Base-by-base conservation (phyloP, 2,329 filamentous ascomycete species). In the Sodiomyces alkalinus region DNA sequence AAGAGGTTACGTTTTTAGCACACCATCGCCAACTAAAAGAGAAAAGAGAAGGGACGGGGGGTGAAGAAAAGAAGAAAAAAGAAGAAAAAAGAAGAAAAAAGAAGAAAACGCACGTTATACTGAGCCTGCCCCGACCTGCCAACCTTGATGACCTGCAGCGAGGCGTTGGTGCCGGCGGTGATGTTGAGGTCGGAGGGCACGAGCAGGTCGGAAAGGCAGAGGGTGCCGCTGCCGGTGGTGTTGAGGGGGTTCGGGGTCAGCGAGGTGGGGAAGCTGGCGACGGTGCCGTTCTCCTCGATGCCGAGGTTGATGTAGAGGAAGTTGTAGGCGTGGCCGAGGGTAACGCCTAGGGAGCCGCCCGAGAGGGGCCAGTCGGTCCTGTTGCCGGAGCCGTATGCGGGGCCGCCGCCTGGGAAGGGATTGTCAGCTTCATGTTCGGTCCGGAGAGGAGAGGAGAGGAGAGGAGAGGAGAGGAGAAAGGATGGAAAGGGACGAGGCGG, bases 121-220 rank as follows among this genome's bases (percentile, higher is more conserved):
- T 85, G 53, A 11, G 76, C 72, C 21, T 60, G 62, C 13, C 60
- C 64, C 4, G 55, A 56, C 14, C 66, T 58, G 17, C 69, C 72
- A 26, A 71, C 58, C 4, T 71, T 75, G 19, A 82, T 63, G 28
- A 85, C 69, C 53, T 83, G 79, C 31, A 85, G 55, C 18, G 69
- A 76, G 10, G 65, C 78, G 26, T 67, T 59, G 38, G 65, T 62
- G 22, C 78, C 79, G 20, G 79, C 70, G 15, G 46, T 47, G 20
- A 74, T 50, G 27, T 58, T 58, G 15, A 69, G 37, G 5, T 54
- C 55, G 12, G 45, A 41, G 5, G 72, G 71, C 4, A 78, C 49
- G 17, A 52, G 46, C 10, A 85, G 53, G 35, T 60, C 50, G 7
- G 71, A 65, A 9, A 83, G 41, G 51, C 79, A 86, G 43, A 83